These are phyloP conservation scores for Trifolium repens DNA, from an alignment of 306 rosid species.

Conservation along the genomic window DNA sequence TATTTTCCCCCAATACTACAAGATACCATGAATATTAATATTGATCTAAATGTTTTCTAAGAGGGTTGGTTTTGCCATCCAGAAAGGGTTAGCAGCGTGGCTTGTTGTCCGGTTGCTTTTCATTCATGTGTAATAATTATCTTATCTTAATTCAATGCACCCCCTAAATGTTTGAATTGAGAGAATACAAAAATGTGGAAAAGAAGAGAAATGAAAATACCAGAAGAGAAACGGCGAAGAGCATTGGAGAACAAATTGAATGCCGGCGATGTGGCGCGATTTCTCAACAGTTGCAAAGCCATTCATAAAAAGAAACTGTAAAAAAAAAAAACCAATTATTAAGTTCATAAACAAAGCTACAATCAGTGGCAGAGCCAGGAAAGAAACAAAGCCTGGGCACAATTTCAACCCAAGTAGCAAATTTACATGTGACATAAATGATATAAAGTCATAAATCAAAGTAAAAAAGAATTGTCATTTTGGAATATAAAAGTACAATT, in stretches of 20 bases:
- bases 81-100: no score
- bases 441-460: no score
- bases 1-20: not conserved
- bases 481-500: no score
- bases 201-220: constrained; percentile 22
- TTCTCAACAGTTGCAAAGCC: constrained; percentile 35
- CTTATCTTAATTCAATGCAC: no score
- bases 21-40: not conserved
- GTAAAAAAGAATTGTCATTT: no score
- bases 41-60: not conserved
- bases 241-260: constrained; percentile 34
- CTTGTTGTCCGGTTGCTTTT: no score
- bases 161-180: not conserved
- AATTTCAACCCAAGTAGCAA: no score
- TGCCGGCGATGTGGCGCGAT: constrained; percentile 21
- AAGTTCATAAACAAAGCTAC: not conserved
- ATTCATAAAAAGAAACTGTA: constrained; percentile 8
- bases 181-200: not conserved
- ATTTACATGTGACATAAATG: no score
- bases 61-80: no score
- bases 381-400: no score
- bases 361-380: no score
- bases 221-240: constrained; percentile 36
- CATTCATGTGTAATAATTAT: no score
- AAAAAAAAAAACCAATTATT: not conserved